phyloP scores from a whole-genome alignment of 768 basidiomycete genomes.

The Mycena kentingensis region DNA sequence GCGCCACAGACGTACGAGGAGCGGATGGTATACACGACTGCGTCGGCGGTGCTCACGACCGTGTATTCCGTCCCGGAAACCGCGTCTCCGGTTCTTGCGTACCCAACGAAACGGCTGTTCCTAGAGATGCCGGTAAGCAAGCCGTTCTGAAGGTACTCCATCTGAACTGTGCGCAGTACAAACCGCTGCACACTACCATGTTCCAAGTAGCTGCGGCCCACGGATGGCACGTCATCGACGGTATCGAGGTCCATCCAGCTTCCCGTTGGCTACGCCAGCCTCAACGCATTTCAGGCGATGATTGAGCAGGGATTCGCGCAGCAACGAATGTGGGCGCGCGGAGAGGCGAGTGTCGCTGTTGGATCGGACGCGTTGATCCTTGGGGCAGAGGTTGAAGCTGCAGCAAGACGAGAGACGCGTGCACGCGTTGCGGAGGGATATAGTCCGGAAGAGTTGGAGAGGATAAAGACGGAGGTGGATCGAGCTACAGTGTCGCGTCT shows the following conservation, averaged over 20 bases:
- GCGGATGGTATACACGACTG: conserved; percentile 37
- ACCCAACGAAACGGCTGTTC: conserved; percentile 33
- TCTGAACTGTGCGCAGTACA: conserved; percentile 25
- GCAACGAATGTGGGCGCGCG: conserved; percentile 39
- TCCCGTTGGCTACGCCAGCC: neutral
- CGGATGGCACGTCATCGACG: conserved; percentile 37
- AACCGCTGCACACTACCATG: conserved; percentile 35
- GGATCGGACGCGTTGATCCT: conserved; percentile 16
- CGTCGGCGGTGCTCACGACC: conserved; percentile 32
- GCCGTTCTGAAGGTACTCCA: neutral
- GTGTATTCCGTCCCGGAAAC: conserved; percentile 28
- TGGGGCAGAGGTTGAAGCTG: conserved; percentile 6
- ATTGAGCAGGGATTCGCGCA: conserved; percentile 42
- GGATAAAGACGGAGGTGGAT: too few relatives aligned
- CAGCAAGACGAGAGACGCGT: conserved; percentile 6
- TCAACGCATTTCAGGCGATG: conserved; percentile 29
- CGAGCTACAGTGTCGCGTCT: too few relatives aligned
- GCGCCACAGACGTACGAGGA: conserved; percentile 32
- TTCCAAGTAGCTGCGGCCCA: conserved; percentile 36
- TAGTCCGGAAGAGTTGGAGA: too few relatives aligned
- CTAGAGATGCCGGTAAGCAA: conserved; percentile 37
- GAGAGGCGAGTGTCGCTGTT: conserved; percentile 13
- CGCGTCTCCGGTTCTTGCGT: conserved; percentile 24
- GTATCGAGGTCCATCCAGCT: conserved; percentile 25
- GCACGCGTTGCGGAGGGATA: too few relatives aligned